Evolutionary conservation across 345 rosid genomes (phyloP), one percentile per base, ranked within the genome.

Genomic region (Linum tenue): DNA sequence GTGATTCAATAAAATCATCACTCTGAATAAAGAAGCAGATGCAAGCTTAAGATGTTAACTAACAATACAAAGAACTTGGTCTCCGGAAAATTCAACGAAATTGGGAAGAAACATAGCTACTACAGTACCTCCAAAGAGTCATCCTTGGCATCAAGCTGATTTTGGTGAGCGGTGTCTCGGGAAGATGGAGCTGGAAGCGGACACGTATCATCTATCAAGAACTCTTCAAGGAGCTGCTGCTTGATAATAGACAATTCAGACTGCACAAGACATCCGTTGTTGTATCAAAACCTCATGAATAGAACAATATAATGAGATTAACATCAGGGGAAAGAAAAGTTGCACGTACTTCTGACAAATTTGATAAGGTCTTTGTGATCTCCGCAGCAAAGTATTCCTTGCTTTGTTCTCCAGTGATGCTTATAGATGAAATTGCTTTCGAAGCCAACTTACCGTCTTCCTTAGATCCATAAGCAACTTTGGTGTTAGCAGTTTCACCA

Each of bases 131-230:
- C 77, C 65, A 38, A 64, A 72, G 76, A 69, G 71, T 70, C 75
- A 60, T 68, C 71, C 64, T 72, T 80, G 1, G 69, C 58, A 59
- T 70, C 70, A 64, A 72, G 78, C 65, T 75, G 82, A 71, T 78
- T 53, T 69, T 77, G 74, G 59, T 67, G 75, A 6, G 76, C 76
- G 67, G 81, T 71, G 70, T 83, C 94, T 43, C 70, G 70, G 65
- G 78, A 69, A 59, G 85, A 74, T 62, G 78, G 86, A 72, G 84
- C 70, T 74, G 94, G 97, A 64, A 90, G 65, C 37, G 84, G 96
- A 77, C 91, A 90, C 59, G 78, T 82, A 66, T 90, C 99, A 73
- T 90, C 97, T 1, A 97, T 97, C 67, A 84, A 62, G 75, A 94
- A 94, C 67, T 94, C 92, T 16, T 48, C 76, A 40, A 86, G 82